These are phyloP conservation scores for Ophiocordyceps sinensis DNA, from an alignment of 2,329 filamentous ascomycete genomes.

Conservation along the genomic window DNA sequence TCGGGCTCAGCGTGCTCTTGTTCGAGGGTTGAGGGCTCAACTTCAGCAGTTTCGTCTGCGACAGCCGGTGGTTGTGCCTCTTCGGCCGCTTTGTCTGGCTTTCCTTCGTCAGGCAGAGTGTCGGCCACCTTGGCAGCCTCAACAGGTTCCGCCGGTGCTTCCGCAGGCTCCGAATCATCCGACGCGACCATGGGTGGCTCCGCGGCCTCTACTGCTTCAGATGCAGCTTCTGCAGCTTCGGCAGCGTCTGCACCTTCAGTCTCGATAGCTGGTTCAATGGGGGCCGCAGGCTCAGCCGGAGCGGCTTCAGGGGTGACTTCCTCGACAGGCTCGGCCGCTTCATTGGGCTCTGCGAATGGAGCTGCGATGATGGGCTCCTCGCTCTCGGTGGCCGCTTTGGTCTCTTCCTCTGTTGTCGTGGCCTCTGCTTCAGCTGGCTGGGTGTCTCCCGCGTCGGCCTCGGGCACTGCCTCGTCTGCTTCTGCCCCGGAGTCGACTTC, in stretches of 20 bases:
- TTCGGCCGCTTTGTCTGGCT: too few species aligned
- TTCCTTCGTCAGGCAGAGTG: neutral
- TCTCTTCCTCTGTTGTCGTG: neutral
- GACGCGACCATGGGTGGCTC: neutral
- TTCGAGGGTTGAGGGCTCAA: neutral
- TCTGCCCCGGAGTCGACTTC: slow-evolving; percentile 1
- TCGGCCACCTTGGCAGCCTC: neutral
- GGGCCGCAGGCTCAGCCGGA: neutral
- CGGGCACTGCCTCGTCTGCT: neutral
- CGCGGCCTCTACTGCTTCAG: neutral
- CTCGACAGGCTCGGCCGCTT: slow-evolving; percentile 5
- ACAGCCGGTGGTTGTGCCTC: too few species aligned
- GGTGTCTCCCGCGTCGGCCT: neutral
- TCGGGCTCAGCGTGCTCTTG: slow-evolving; percentile 10
- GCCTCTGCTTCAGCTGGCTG: neutral
- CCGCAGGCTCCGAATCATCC: neutral
- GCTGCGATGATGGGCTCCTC: neutral
- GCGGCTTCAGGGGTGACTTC: slow-evolving; percentile 1
- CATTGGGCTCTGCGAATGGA: slow-evolving; percentile 5
- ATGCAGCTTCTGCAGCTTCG: neutral
- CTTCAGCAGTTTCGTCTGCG: neutral
- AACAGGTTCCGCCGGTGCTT: neutral
- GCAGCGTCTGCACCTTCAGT: neutral
- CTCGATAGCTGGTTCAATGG: neutral
- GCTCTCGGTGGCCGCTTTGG: neutral